These are phyloP conservation scores for Solanum aculeatissimum DNA, from an alignment of 305 asterid species.

Conservation along the genomic window DNA sequence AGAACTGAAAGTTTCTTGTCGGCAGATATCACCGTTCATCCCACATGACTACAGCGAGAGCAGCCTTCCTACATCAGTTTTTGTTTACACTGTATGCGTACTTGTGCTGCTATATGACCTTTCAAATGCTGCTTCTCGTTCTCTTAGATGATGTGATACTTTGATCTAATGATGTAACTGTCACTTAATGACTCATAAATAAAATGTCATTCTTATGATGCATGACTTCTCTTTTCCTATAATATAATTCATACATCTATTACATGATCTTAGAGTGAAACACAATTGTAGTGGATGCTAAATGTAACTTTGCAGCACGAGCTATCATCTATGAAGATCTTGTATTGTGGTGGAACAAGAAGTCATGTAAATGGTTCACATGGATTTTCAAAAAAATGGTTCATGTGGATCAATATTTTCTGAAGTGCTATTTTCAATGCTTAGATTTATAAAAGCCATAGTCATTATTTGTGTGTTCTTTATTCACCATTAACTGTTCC, in stretches of 20 bases:
- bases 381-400: neutral
- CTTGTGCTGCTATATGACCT: neutral
- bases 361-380: neutral
- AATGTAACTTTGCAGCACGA: neutral
- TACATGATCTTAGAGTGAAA: neutral
- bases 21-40: conserved; percentile 97
- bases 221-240: neutral
- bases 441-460: neutral
- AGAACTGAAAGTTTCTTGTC: conserved; percentile 87
- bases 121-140: neutral
- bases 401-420: neutral
- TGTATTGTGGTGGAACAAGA: neutral
- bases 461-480: neutral
- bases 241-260: neutral
- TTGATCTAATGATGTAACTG: neutral
- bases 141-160: neutral
- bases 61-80: conserved; percentile 96
- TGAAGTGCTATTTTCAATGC: neutral
- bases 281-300: neutral
- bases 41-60: conserved; percentile 96
- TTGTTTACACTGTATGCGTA: conserved; percentile 79
- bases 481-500: neutral
- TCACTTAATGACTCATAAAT: neutral
- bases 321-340: neutral
- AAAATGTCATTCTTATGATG: neutral